These are phyloP conservation scores for Myriosclerotinia curreyana DNA, from an alignment of 2,329 filamentous ascomycete genomes.

Conservation along the genomic window DNA sequence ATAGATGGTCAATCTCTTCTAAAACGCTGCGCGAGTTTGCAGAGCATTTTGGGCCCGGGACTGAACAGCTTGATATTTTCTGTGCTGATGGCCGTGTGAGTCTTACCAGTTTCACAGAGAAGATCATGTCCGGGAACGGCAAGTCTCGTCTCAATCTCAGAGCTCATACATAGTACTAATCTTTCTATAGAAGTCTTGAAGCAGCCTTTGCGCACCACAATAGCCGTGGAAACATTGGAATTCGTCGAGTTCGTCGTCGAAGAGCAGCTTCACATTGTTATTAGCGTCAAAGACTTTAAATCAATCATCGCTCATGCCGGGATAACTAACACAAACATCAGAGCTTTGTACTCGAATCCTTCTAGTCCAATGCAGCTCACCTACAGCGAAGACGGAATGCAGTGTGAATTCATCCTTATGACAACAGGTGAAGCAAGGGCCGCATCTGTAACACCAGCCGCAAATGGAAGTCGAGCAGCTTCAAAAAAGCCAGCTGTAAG, in stretches of 20 bases:
- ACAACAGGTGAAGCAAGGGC: slow-evolving; percentile 63
- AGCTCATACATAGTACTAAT: slow-evolving; percentile 24
- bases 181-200: slow-evolving; percentile 65
- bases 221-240: slow-evolving; percentile 71
- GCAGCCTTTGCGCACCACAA: slow-evolving; percentile 76
- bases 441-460: slow-evolving; percentile 33
- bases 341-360: slow-evolving; percentile 67
- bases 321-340: slow-evolving; percentile 62
- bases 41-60: slow-evolving; percentile 77
- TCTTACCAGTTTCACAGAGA: slow-evolving; percentile 80
- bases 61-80: slow-evolving; percentile 77
- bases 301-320: slow-evolving; percentile 75
- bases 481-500: slow-evolving; percentile 35
- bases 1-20: slow-evolving; percentile 71
- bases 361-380: slow-evolving; percentile 69
- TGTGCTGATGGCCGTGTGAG: slow-evolving; percentile 66
- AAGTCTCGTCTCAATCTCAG: slow-evolving; percentile 24
- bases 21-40: slow-evolving; percentile 70
- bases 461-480: slow-evolving; percentile 30
- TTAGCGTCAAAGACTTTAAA: slow-evolving; percentile 80
- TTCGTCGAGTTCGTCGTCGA: slow-evolving; percentile 74
- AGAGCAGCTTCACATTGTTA: slow-evolving; percentile 73
- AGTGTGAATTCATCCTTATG: slow-evolving; percentile 79
- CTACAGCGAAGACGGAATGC: slow-evolving; percentile 65
- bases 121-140: slow-evolving; percentile 67